These are phyloP conservation scores for Pycnococcus provasolii DNA, from an alignment of 139 green algal genomes.

Conservation along the genomic window DNA sequence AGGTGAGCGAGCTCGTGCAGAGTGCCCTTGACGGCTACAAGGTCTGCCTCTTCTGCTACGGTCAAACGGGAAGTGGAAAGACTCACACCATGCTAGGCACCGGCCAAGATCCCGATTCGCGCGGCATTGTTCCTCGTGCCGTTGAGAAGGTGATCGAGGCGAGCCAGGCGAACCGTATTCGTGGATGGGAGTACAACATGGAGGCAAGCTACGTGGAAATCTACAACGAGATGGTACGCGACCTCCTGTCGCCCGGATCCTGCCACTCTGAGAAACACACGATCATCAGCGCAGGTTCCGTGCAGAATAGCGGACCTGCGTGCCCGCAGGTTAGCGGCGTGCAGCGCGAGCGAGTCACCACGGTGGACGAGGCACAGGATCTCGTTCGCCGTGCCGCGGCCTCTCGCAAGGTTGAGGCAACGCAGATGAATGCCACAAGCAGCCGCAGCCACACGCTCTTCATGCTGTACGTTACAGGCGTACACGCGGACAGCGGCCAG, in stretches of 20 bases:
- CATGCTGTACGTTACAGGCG: conserved; percentile 48
- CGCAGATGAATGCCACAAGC: conserved; percentile 79
- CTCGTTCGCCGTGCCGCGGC: conserved; percentile 54
- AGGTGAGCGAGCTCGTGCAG: conserved; percentile 87
- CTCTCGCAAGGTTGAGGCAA: conserved; percentile 39
- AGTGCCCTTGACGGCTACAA: conserved; percentile 85
- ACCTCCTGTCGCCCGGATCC: conserved; percentile 28
- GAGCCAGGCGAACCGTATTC: conserved; percentile 40
- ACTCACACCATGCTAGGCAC: conserved; percentile 90
- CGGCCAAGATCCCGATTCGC: conserved; percentile 27
- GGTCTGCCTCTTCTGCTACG: conserved; percentile 97
- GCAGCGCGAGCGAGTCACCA: conserved; percentile 31
- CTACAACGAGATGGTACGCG: conserved; percentile 79
- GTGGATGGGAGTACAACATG: conserved; percentile 81
- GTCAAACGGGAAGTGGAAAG: conserved; percentile 93
- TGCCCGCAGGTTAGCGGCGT: conserved; percentile 12
- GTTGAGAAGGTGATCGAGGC: conserved; percentile 62
- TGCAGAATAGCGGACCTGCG: background rate
- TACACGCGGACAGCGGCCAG: conserved; percentile 47
- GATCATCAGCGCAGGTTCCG: conserved; percentile 6
- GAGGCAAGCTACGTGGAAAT: conserved; percentile 80
- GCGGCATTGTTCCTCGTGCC: conserved; percentile 70
- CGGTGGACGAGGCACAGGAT: conserved; percentile 39
- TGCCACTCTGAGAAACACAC: conserved; percentile 15
- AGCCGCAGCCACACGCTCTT: conserved; percentile 85